Percentiles rank a stretch among this genome's conserved stretches.
Evolutionary conservation across 306 rosid genomes (phyloP).

Genomic region (Vigna mungo): DNA sequence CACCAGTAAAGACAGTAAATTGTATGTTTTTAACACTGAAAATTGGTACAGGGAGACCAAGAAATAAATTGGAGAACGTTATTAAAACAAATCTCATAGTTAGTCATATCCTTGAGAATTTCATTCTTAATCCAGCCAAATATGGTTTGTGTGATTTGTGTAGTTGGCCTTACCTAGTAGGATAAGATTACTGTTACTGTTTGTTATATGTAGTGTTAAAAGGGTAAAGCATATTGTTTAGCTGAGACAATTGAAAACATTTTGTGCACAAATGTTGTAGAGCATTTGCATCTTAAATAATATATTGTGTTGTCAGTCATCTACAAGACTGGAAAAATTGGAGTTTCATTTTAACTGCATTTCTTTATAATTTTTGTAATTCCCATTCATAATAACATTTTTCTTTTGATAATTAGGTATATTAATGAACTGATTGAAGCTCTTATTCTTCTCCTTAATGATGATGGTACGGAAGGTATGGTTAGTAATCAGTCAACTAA

Average conservation of each 20-base stretch:
- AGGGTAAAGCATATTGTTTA: neutral
- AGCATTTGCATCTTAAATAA: constrained; percentile 21
- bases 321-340: neutral
- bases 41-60: neutral
- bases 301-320: constrained; percentile 5
- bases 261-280: constrained; percentile 18
- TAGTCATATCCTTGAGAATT: neutral
- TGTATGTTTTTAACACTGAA: neutral
- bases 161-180: neutral
- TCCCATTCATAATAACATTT: constrained; percentile 36
- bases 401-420: constrained; percentile 65
- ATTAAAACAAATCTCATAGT: neutral
- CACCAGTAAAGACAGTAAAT: neutral
- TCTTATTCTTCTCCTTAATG: constrained; percentile 66
- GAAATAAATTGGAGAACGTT: neutral
- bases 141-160: neutral
- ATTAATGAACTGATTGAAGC: constrained; percentile 86
- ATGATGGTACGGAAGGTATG: constrained; percentile 47
- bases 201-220: constrained; percentile 3
- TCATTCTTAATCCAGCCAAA: neutral
- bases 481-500: constrained; percentile 54
- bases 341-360: neutral
- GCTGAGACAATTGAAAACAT: constrained; percentile 8
- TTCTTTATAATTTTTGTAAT: constrained; percentile 25
- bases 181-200: neutral